Base-by-base conservation (phyloP, 192 early-diverging fungal genomes). In the Polychytrium aggregatum region DNA sequence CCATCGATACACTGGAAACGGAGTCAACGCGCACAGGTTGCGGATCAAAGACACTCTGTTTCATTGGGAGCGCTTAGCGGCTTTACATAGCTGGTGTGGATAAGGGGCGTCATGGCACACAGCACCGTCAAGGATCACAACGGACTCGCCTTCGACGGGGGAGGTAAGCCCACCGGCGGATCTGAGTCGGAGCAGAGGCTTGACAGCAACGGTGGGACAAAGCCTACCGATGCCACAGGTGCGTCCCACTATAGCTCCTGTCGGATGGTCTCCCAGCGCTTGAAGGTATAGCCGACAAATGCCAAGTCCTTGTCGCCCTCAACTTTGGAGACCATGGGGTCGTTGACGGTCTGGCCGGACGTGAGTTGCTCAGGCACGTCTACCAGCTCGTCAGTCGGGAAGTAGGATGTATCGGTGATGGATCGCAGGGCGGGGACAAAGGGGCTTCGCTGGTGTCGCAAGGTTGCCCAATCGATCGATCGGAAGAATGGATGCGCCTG, bases 281-380 rank as follows among this genome's bases (percentile, higher is more conserved):
- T 93, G 66, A 84, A 99, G 8, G 96, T 99, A 70, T 99, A 99
- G 17, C 96, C 96, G 28, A 99, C 85, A 78, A 99, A 99, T 24
- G 93, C 93, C 55, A 99, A 64, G 49, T 95, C 91, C 58, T 88
- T 92, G 85, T 60, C 81, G 87, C 31, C 83, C 82, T 67, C 88
- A 86, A 58, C 71, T n/a, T n/a, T 65, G 63, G 20, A 55, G 29
- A 10, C 54, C 56, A 20, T 37, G 29, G 27, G 18, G 18, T 30
- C 34, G 24, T n/a, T 53, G 29, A 48, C 45, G 29, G 37, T 37
- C 25, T 36, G 31, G 36, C 38, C 7, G 45, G n/a, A n/a, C 38
- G n/a, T 13, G 27, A 65, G 52, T 33, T 63, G 64, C 20, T 63
- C 47, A 0, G 70, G 70, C 28, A 72, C 67, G 25, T 62, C 70